Evolutionary conservation across 352 stramenopile species (phyloP).

Genomic region (Phytophthora citricola): DNA sequence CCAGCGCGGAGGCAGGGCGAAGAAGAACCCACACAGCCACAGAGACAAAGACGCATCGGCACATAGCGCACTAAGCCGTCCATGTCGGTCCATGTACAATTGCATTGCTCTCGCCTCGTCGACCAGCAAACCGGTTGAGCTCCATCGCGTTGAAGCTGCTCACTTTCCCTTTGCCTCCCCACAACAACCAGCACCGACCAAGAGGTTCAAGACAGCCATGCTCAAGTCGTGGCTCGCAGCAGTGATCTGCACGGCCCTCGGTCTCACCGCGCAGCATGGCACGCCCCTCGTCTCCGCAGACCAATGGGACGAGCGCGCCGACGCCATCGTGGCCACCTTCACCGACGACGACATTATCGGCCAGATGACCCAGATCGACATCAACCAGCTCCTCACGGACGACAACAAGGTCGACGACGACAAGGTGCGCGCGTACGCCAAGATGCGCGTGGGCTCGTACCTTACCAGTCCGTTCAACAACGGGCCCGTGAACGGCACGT

Average conservation of each 20-base stretch:
- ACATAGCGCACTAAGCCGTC: too few species aligned
- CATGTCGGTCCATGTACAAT: too few species aligned
- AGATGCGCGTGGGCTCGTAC: slow-evolving; percentile 84
- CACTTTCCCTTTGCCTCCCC: slow-evolving; percentile 29
- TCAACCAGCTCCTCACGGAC: slow-evolving; percentile 66
- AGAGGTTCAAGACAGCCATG: slow-evolving; percentile 17
- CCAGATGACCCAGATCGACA: slow-evolving; percentile 91
- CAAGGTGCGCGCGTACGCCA: slow-evolving; percentile 49
- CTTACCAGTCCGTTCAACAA: slow-evolving; percentile 69
- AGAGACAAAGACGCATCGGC: neutral
- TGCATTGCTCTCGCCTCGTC: neutral
- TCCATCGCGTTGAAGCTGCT: slow-evolving; percentile 2
- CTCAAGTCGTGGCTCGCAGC: slow-evolving; percentile 34
- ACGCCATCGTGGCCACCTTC: slow-evolving; percentile 29
- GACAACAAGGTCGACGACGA: slow-evolving; percentile 38
- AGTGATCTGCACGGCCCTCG: slow-evolving; percentile 23
- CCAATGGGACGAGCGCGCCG: slow-evolving; percentile 24
- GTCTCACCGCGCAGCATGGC: slow-evolving; percentile 16
- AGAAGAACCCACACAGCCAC: neutral
- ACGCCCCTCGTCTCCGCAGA: slow-evolving; percentile 16
- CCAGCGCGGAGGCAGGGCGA: neutral
- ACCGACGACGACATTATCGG: slow-evolving; percentile 58
- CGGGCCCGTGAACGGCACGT: slow-evolving; percentile 28
- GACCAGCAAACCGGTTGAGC: neutral
- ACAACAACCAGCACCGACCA: slow-evolving; percentile 3